Base-by-base conservation (phyloP, 306 rosid species). In the Chamaecrista fasciculata region DNA sequence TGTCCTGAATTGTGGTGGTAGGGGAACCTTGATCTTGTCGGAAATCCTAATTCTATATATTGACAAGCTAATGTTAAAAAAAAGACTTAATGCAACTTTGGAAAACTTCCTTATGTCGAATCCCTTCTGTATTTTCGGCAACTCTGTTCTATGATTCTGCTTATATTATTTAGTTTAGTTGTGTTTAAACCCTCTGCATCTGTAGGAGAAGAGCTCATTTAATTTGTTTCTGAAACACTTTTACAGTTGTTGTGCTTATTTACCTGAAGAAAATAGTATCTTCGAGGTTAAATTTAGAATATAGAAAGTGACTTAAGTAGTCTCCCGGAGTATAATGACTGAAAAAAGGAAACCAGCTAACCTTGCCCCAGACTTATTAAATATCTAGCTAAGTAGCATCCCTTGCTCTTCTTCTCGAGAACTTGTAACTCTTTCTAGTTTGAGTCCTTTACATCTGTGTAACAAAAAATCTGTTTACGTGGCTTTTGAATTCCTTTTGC, bases 1-100 rank as follows among this genome's bases (percentile, higher is more conserved):
- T 67, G 55, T 53, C 62, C 57, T 52, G n/a, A 19, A 44, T 31
- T 50, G 42, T 43, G 60, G 66, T 42, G 34, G 64, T 56, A 39
- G 44, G 51, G 36, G 26, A 20, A 26, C 51, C 61, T 18, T 18
- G 50, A 62, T 62, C 14, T 56, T 53, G 40, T 40, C 28, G 46
- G 29, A 37, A 21, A 55, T 64, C 37, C 59, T 34, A 37, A 58
- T 28, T 71, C n/a, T 47, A 3, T 12, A 39, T 12, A 39, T 3
- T 11, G 6, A 21, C 26, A 49, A 49, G 21, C 56, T 50, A 21
- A 21, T 8, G 12, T 8, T 48, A 1, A 4, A 34, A 34, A 34
- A 34, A 9, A 34, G 33, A 34, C 6, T 48, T 1, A 21, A 19
- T 48, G 12, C 53, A 18, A 18, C 12, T 19, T 19, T 7, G 19